Conservation (phyloP, 192 early-diverging fungal genomes). For the Chytriomyces sp. region DNA sequence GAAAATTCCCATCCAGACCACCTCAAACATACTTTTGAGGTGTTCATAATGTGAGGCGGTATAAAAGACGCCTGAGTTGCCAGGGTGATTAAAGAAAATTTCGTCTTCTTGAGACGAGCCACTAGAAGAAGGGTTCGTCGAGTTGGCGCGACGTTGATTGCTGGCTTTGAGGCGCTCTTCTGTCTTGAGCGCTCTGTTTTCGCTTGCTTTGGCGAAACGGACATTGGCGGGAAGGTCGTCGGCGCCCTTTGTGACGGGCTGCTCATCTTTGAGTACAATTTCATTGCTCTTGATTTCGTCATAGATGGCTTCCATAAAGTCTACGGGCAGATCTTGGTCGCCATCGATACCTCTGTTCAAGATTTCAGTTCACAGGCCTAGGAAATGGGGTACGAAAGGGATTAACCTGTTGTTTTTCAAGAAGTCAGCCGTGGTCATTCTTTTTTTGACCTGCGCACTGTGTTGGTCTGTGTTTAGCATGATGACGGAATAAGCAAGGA, state of each 20-base stretch:
- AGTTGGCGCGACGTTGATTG: slow-evolving; percentile 26
- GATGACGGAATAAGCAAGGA: slow-evolving; percentile 91
- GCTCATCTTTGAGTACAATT: slow-evolving; percentile 92
- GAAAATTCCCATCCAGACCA: slow-evolving; percentile 83
- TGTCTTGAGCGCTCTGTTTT: slow-evolving; percentile 52
- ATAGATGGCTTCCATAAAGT: slow-evolving; percentile 71
- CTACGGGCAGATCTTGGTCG: slow-evolving; percentile 71
- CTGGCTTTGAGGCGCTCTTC: slow-evolving; percentile 49
- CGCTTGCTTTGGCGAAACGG: slow-evolving; percentile 45
- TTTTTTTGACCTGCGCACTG: slow-evolving; percentile 82
- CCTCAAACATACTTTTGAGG: slow-evolving; percentile 87
- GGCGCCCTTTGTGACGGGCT: slow-evolving; percentile 32
- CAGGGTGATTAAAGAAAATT: slow-evolving; percentile 43
- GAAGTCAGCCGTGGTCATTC: slow-evolving; percentile 85
- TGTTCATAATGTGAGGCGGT: slow-evolving; percentile 77
- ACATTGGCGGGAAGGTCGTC: background rate
- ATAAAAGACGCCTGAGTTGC: slow-evolving; percentile 35
- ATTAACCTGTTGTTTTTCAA: slow-evolving; percentile 75
- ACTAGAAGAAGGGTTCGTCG: background rate
- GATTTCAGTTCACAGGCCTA: background rate
- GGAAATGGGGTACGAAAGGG: background rate
- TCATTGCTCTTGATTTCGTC: slow-evolving; percentile 83
- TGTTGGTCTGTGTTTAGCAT: slow-evolving; percentile 99
- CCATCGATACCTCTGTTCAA: slow-evolving; percentile 77
- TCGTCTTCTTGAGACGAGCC: background rate